phyloP scores from a whole-genome alignment of 2,329 filamentous ascomycete species.

The Septoria linicola region DNA sequence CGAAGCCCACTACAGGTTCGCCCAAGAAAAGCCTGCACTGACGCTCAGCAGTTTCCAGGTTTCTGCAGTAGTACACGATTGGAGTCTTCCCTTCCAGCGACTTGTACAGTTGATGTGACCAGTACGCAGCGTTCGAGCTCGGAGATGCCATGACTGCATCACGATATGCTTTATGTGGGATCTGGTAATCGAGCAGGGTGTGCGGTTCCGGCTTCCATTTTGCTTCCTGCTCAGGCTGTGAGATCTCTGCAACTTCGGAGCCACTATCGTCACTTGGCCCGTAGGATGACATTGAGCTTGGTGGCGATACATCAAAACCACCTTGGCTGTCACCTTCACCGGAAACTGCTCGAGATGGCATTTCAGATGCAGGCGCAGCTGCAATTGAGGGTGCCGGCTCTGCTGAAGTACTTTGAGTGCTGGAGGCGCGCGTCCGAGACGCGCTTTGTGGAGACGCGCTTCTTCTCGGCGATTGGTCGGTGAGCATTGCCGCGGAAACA shows the following conservation, averaged over 20 bases:
- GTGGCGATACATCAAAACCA: neutral
- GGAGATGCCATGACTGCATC: conserved; percentile 32
- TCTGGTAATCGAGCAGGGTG: conserved; percentile 27
- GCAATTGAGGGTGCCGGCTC: neutral
- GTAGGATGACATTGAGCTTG: conserved; percentile 7
- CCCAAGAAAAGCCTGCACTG: conserved; percentile 64
- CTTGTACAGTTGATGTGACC: conserved; percentile 69
- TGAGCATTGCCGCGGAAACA: neutral
- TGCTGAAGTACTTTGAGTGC: conserved; percentile 1
- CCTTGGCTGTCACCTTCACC: neutral
- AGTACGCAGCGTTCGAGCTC: conserved; percentile 43
- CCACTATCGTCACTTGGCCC: conserved; percentile 1
- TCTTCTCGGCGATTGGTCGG: conserved; percentile 5
- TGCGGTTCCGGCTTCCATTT: conserved; percentile 15
- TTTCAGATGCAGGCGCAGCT: neutral
- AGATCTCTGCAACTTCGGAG: neutral
- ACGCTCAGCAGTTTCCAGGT: conserved; percentile 63
- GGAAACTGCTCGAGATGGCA: neutral
- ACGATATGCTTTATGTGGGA: conserved; percentile 30
- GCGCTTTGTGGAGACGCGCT: conserved; percentile 3
- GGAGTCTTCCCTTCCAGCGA: conserved; percentile 68
- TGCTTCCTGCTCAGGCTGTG: neutral
- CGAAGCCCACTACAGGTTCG: conserved; percentile 77
- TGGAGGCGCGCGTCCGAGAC: neutral
- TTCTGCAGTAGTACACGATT: conserved; percentile 75